phyloP scores from a whole-genome alignment of 225 moss, liverwort and hornwort genomes.

The Polytrichum commune region DNA sequence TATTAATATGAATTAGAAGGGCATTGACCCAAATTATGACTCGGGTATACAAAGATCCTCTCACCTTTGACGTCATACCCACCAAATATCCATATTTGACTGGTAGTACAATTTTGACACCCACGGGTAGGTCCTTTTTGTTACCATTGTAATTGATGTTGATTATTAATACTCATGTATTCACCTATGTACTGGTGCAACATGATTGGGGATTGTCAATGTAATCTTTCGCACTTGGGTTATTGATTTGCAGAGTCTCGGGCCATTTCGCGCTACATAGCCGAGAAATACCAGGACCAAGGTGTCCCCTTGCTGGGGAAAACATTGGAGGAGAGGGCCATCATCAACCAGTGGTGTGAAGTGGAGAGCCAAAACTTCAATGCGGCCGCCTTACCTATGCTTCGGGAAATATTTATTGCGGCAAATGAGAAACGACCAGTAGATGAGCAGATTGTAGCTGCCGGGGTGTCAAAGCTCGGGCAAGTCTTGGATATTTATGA shows the following conservation, averaged over 20 bases:
- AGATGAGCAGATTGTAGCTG: constrained; percentile 25
- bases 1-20: too few relatives aligned
- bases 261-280: constrained; percentile 48
- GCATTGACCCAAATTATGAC: too few relatives aligned
- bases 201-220: too few relatives aligned
- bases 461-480: constrained; percentile 28
- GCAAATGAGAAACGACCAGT: constrained; percentile 19
- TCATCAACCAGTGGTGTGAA: constrained; percentile 60
- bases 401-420: constrained; percentile 19
- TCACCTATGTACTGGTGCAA: too few relatives aligned
- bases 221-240: too few relatives aligned
- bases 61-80: too few relatives aligned
- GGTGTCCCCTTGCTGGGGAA: constrained; percentile 43
- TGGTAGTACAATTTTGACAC: too few relatives aligned
- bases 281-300: constrained; percentile 34
- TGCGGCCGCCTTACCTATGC: constrained; percentile 26
- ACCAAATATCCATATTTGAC: too few relatives aligned
- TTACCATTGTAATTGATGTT: too few relatives aligned
- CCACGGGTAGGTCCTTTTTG: too few relatives aligned
- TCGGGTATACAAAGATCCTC: too few relatives aligned
- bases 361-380: constrained; percentile 44
- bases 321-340: constrained; percentile 34
- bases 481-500: constrained; percentile 56
- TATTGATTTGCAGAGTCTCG: constrained; percentile 40
- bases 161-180: too few relatives aligned